Evolutionary conservation across 331 rosid genomes (phyloP), one percentile per base, ranked within the genome.

Genomic region (Stylosanthes scabra): DNA sequence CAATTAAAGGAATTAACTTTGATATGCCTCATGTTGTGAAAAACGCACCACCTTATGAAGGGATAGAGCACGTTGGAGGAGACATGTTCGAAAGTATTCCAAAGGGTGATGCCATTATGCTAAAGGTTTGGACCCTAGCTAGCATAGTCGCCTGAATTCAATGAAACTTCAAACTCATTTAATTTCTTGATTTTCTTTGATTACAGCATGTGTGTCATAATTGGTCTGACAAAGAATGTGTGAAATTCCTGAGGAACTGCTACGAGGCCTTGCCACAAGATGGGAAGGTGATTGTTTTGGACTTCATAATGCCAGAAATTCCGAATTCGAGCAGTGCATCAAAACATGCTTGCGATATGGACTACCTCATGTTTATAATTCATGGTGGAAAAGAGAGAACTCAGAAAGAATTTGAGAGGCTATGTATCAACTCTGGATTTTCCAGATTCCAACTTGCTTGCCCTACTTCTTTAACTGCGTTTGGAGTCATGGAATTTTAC

Each of bases 1-100:
- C 69, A 10, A 64, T 42, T 0, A 64, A 44, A 64, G 69, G 55
- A 64, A 64, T 64, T 44, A 64, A 50, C 12, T 50, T 13, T 13
- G 56, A 50, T 50, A 4, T 50, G 56, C 52, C 52, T 47, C 14
- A 47, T 2, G 12, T 20, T 37, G 6, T 63, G 16, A 10, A 44
- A 16, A 6, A 15, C 6, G 54, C 55, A 44, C 8, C 40, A 8
- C 69, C 55, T 64, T 16, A 4, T 75, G 59, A 31, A 75, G 80
- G 73, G 14, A 66, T 66, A 28, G 61, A 75, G 16, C 80, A 75
- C 13, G n/a, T 66, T 11, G 51, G 52, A 39, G 73, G 73, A 68
- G 50, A 34, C 12, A 68, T 68, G 73, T 75, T 66, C 37, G 61
- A 49, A 75, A 56, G 51, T 44, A 59, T 75, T 31, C 79, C 79